These are phyloP conservation scores for Favolaschia claudopus DNA, from an alignment of 768 basidiomycete species.

Conservation along the genomic window DNA sequence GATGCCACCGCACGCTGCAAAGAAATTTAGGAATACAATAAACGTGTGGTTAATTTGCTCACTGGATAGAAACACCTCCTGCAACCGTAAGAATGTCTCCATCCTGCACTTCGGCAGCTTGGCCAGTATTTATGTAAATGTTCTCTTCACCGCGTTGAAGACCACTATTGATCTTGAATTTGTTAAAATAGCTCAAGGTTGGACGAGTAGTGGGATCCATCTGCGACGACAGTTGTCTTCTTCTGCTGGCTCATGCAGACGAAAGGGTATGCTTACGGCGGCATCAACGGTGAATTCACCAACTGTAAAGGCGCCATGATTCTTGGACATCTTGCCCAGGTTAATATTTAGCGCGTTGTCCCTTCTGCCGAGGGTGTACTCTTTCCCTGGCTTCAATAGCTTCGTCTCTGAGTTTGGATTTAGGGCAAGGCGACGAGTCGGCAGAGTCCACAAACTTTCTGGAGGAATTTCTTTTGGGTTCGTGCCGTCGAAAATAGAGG, in stretches of 20 bases:
- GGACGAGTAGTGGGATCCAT: conserved; percentile 57
- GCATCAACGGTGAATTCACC: conserved; percentile 59
- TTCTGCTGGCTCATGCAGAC: background rate
- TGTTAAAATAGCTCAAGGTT: conserved; percentile 53
- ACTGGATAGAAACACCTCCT: conserved; percentile 54
- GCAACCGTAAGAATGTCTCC: conserved; percentile 63
- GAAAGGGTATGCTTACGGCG: conserved; percentile 55
- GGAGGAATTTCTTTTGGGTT: background rate
- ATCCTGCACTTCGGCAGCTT: conserved; percentile 53
- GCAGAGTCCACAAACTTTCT: no score
- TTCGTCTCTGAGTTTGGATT: conserved; percentile 47
- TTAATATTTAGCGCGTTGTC: conserved; percentile 58
- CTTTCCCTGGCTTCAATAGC: conserved; percentile 65
- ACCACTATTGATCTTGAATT: conserved; percentile 52
- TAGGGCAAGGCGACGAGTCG: background rate
- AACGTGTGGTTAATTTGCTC: conserved; percentile 24
- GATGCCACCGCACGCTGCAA: conserved; percentile 58
- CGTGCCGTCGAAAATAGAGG: conserved; percentile 6
- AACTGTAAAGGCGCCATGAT: conserved; percentile 67
- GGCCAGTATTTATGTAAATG: conserved; percentile 44
- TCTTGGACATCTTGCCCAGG: conserved; percentile 69
- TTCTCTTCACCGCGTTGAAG: conserved; percentile 48
- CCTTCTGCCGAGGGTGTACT: conserved; percentile 66
- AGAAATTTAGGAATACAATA: background rate
- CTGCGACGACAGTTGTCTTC: conserved; percentile 40